Evolutionary conservation across 805 yeast species (phyloP).

Genomic region (Yamadazyma takamatsuzukensis): DNA sequence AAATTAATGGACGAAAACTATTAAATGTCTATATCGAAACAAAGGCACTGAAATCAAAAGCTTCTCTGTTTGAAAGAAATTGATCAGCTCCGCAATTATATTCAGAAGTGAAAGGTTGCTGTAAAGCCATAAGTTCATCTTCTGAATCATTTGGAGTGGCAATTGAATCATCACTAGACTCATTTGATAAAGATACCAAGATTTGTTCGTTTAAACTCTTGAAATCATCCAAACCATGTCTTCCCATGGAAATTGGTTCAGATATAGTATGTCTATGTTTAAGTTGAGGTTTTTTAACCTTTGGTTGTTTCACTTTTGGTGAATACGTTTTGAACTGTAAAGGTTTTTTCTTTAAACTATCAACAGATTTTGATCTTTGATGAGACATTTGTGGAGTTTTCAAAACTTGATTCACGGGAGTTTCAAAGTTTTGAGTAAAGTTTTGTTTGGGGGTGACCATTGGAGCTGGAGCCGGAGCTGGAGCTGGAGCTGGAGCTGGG

Average conservation of each 20-base stretch:
- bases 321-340: conserved; percentile 17
- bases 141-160: conserved; percentile 5
- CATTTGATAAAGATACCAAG: conserved; percentile 8
- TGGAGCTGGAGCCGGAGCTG: conserved; percentile 1
- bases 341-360: conserved; percentile 14
- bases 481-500: not conserved
- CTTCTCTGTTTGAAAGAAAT: conserved; percentile 22
- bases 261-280: conserved; percentile 23
- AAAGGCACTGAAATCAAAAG: conserved; percentile 24
- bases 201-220: conserved; percentile 25
- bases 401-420: conserved; percentile 15
- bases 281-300: conserved; percentile 10
- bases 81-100: conserved; percentile 18
- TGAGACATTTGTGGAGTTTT: conserved; percentile 14
- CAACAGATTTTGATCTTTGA: conserved; percentile 25
- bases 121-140: conserved; percentile 6
- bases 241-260: conserved; percentile 15
- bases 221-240: conserved; percentile 24
- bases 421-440: conserved; percentile 21
- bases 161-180: conserved; percentile 8
- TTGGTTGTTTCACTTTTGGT: conserved; percentile 7
- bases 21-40: conserved; percentile 10
- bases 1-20: conserved; percentile 7
- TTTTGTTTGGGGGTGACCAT: conserved; percentile 18
- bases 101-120: conserved; percentile 8